phyloP scores from a whole-genome alignment of 2,329 filamentous ascomycete genomes.

The Colletotrichum navitas region DNA sequence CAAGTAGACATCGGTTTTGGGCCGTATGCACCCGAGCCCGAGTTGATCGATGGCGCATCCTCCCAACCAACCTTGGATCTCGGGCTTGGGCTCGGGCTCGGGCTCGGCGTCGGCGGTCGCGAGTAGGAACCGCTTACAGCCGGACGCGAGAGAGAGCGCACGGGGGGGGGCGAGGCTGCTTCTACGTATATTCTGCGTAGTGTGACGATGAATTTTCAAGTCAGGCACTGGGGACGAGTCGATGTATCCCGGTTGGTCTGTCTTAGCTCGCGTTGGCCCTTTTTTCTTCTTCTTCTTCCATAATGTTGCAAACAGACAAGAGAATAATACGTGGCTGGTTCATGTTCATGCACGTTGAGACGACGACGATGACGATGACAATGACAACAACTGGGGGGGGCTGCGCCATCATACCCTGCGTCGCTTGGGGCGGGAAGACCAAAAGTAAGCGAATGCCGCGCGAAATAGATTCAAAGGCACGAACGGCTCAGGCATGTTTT shows the following conservation, averaged over 20 bases:
- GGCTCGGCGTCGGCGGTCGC: neutral
- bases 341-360: neutral
- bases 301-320: neutral
- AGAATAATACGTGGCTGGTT: constrained; percentile 32
- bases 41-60: constrained; percentile 32
- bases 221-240: constrained; percentile 5
- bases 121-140: neutral
- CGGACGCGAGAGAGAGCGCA: neutral
- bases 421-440: constrained; percentile 32
- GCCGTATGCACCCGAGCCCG: neutral
- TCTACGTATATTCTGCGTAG: neutral
- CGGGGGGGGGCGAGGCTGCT: neutral
- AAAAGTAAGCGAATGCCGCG: constrained; percentile 11
- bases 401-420: neutral
- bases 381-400: neutral
- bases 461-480: neutral
- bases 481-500: neutral
- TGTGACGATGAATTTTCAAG: neutral
- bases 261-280: constrained; percentile 24
- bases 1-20: neutral
- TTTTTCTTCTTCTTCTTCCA: too few species aligned
- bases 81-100: too few species aligned
- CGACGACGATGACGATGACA: neutral
- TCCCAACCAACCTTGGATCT: constrained; percentile 17
- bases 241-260: constrained; percentile 9